Percentiles rank a stretch among this genome's conserved stretches.
Evolutionary conservation across 2,329 filamentous ascomycete genomes (phyloP).

Genomic region (Biscogniauxia sp.): DNA sequence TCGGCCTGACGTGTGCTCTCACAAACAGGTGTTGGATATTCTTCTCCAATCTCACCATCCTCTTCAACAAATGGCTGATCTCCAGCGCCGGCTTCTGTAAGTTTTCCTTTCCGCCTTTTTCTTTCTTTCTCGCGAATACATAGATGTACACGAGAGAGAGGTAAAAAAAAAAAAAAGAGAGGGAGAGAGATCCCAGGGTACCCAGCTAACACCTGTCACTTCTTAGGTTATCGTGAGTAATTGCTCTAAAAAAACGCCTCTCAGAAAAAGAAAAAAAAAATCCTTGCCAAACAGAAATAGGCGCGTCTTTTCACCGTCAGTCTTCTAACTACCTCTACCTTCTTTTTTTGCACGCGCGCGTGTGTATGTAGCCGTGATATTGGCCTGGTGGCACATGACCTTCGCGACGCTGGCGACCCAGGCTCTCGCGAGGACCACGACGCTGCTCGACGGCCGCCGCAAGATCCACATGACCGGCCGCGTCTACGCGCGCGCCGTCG

Average conservation of each 20-base stretch:
- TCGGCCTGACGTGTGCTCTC: too few relatives aligned
- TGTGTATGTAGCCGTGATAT: slow-evolving; percentile 47
- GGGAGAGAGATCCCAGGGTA: too few relatives aligned
- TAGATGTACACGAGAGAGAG: too few relatives aligned
- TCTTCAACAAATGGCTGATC: slow-evolving; percentile 92
- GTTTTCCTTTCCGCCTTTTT: slow-evolving; percentile 35
- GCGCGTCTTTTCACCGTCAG: background rate
- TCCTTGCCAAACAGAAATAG: too few relatives aligned
- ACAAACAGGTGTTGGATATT: slow-evolving; percentile 70
- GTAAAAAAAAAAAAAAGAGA: too few relatives aligned
- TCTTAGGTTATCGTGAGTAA: slow-evolving; percentile 18
- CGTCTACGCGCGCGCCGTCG: slow-evolving; percentile 60
- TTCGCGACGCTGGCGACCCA: slow-evolving; percentile 67
- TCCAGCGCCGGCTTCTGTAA: slow-evolving; percentile 72
- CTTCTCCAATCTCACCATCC: slow-evolving; percentile 78
- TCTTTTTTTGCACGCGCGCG: too few relatives aligned
- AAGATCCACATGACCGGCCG: slow-evolving; percentile 59
- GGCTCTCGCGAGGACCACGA: slow-evolving; percentile 61
- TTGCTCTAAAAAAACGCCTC: too few relatives aligned
- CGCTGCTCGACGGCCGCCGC: slow-evolving; percentile 61
- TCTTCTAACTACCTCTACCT: slow-evolving; percentile 26
- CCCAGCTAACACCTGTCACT: slow-evolving; percentile 1
- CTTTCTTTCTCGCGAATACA: too few relatives aligned
- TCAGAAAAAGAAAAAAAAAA: too few relatives aligned
- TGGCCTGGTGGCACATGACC: slow-evolving; percentile 66